Evolutionary conservation across 176 grass and related monocot species (phyloP), one percentile per base, ranked within the genome.

Genomic region (Chloris gayana): DNA sequence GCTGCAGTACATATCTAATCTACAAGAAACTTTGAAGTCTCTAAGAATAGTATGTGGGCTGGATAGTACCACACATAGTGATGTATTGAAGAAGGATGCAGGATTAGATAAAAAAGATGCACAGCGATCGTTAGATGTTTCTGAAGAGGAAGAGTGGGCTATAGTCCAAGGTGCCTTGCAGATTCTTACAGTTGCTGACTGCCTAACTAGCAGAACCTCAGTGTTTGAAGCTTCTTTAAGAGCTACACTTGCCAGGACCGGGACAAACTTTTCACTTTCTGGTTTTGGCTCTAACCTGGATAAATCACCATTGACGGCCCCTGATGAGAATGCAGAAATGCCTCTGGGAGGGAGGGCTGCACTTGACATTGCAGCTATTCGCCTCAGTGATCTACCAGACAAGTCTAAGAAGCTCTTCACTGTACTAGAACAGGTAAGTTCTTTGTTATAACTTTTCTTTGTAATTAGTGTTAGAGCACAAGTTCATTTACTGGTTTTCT

Each of bases 151-250:
- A 78, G 96, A 99, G 80, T 99, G 96, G 96, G 93, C 93, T 41
- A 95, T 99, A 88, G 93, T 99, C 59, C 96, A 99, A 87, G 96
- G 92, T 69, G 87, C 92, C 82, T 81, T 99, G 72, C 96, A 99
- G 81, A 91, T 99, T 87, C 90, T 99, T 83, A 99, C 93, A 64
- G 93, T 99, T 74, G 96, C 88, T 53, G 96, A 99, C 86, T 99
- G 90, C 85, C 79, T 99, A 83, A 95, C 88, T 6, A 91, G 82
- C 75, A 82, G 96, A 71, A 87, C 96, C 42, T 95, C 96, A 60
- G 92, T 99, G 71, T 99, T 99, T 80, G 96, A 99, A 79, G 96
- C 96, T 90, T 93, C 96, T 91, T 93, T 99, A 85, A 87, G 96
- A 70, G 90, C 96, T 59, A 93, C 92, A 17, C 90, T 99, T 75